A percentile compares a stretch with the other conserved stretches of the same genome.
Evolutionary conservation across 148 eudicot genomes (phyloP).

Genomic region (Beta vulgaris): DNA sequence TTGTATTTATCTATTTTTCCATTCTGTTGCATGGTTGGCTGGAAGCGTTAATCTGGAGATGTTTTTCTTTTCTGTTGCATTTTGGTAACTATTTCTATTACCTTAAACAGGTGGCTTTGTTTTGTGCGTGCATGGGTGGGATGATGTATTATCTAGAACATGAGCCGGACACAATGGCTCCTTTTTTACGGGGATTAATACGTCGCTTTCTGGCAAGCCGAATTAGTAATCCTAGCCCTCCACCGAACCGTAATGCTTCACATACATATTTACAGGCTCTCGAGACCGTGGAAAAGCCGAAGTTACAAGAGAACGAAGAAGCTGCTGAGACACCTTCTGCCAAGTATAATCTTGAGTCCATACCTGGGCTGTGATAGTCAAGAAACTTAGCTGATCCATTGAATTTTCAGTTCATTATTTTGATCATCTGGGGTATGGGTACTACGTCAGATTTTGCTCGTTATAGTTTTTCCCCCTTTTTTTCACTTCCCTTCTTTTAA

Average conservation of each 20-base stretch:
- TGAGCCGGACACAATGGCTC: slow-evolving; percentile 97
- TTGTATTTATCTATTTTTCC: too few relatives aligned
- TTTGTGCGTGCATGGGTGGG: slow-evolving; percentile 94
- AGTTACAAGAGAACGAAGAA: slow-evolving; percentile 32
- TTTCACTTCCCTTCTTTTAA: too few relatives aligned
- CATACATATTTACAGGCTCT: slow-evolving; percentile 60
- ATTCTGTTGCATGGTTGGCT: background rate
- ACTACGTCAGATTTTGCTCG: background rate
- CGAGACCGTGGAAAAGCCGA: slow-evolving; percentile 56
- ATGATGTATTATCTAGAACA: slow-evolving; percentile 90
- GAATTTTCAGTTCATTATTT: slow-evolving; percentile 10
- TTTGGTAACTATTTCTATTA: too few relatives aligned
- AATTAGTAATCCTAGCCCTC: slow-evolving; percentile 68
- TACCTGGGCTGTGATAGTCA: slow-evolving; percentile 67
- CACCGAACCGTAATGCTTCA: slow-evolving; percentile 55
- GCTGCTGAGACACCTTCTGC: slow-evolving; percentile 47
- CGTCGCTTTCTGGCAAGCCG: slow-evolving; percentile 89
- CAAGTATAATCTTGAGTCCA: slow-evolving; percentile 76
- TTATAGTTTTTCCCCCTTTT: background rate
- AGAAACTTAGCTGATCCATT: background rate
- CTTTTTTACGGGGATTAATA: slow-evolving; percentile 75
- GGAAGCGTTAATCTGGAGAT: background rate
- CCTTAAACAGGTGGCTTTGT: slow-evolving; percentile 68
- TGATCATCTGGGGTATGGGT: background rate
- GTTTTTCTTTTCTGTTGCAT: background rate